Base-by-base conservation (phyloP, 345 rosid genomes). In the Moricandia moricandioides region DNA sequence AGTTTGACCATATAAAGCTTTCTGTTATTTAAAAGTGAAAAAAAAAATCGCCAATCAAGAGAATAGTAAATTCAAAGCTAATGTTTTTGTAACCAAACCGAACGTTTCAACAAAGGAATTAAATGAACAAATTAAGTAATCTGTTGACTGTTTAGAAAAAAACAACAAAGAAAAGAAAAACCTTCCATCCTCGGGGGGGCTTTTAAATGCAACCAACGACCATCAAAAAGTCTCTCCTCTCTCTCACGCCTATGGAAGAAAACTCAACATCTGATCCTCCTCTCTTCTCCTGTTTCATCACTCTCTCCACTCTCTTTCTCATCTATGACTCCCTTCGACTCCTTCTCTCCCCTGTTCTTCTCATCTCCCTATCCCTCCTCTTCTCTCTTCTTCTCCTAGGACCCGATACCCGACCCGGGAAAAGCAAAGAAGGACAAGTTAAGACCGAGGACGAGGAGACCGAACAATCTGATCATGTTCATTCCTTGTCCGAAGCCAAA, bases 381-480 rank as follows among this genome's bases (percentile, higher is more conserved):
- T 63, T 85, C 72, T 76, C 72, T 9, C 85, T 92, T 57, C 85
- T 87, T 24, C 90, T 80, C n/a, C 83, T 86, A 66, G 86, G 89
- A 64, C 37, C 71, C 0, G 14, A 8, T 0, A 59, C 69, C 59
- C 77, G 39, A 60, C 77, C 77, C 59, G 72, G 34, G 0, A 57
- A 43, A 39, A 17, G 16, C 35, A 3, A 35, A 12, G 30, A 35
- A 6, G 45, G 12, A 57, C n/a, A 27, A 21, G 27, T 14, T 12
- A 64, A 45, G 1, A n/a, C 49, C 11, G 4, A 39, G 29, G n/a
- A n/a, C n/a, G n/a, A n/a, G n/a, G n/a, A n/a, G n/a, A n/a, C n/a
- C n/a, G n/a, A n/a, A n/a, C n/a, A n/a, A n/a, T n/a, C n/a, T n/a
- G n/a, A n/a, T n/a, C n/a, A n/a, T n/a, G 29, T 27, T 27, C 3